Evolutionary conservation across 768 basidiomycete genomes (phyloP), one percentile per base, ranked within the genome.

Genomic region (Amanita polypyramis): DNA sequence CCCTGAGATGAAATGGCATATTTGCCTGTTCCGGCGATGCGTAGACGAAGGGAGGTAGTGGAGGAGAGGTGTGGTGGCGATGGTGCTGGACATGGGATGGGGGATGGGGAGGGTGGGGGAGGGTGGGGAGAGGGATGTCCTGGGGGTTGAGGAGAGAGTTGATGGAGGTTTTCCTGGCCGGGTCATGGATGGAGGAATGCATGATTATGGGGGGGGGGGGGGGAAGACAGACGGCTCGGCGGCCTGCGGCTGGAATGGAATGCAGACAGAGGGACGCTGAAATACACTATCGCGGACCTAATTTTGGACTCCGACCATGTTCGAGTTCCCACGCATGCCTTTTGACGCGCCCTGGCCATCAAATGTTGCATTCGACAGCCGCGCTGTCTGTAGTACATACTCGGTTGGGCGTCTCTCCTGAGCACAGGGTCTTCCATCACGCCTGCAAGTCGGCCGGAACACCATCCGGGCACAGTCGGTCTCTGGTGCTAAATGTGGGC

Each of bases 1-100:
- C 75, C 34, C 78, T 72, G n/a, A 83, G 73, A 56, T 75, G 70
- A 55, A 70, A 83, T 19, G 71, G 60, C 9, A 65, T 47, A 9
- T 48, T 54, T 29, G 64, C 49, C 4, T 60, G 69, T 2, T 43
- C 34, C 8, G 21, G 21, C 27, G 49, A 44, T 5, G 5, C 19
- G 23, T 39, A 37, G 12, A n/a, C 5, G 5, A 17, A 20, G 12
- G 48, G 34, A 12, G 14, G 15, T 2, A 5, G 11, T 21, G 20
- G 30, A 15, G 44, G 29, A 2, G 39, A 20, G 29, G 4, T 10
- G 55, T 56, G 43, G 36, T 40, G 36, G 32, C n/a, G n/a, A n/a
- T 52, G 40, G 58, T 49, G 36, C 58, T 53, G 43, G 58, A 54
- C 21, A 45, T 40, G 39, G 60, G 53, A 41, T 52, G 44, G 9